A percentile compares a stretch with the other conserved stretches of the same genome.
These are phyloP conservation scores for Sugiyamaella americana DNA, from an alignment of 805 yeast genomes.

Conservation along the genomic window DNA sequence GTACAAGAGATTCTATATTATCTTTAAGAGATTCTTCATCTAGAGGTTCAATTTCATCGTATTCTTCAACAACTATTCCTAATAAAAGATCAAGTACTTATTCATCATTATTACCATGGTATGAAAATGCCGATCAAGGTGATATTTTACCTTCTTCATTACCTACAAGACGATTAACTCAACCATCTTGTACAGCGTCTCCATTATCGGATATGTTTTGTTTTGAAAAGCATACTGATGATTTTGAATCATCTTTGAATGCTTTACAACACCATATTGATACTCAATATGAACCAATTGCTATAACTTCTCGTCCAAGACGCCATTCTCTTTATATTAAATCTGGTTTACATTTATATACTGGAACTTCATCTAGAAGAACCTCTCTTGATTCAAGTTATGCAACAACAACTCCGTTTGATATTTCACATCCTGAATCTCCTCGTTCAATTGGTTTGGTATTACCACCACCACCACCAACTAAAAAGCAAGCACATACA, in stretches of 20 bases:
- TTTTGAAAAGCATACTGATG: neutral
- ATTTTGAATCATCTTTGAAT: neutral
- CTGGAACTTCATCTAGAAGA: slow-evolving; percentile 3
- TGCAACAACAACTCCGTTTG: neutral
- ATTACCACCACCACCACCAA: slow-evolving; percentile 4
- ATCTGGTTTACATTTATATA: slow-evolving; percentile 5
- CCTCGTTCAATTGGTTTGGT: slow-evolving; percentile 10
- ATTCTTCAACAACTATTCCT: no score
- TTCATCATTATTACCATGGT: neutral
- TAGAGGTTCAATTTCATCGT: neutral
- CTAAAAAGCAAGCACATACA: neutral
- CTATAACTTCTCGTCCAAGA: slow-evolving; percentile 8
- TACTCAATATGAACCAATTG: neutral
- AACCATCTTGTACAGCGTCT: no score
- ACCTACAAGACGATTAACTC: no score
- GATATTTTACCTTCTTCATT: neutral
- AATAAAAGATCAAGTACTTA: no score
- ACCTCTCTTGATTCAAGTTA: neutral
- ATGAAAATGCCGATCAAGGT: neutral
- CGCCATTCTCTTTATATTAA: slow-evolving; percentile 17
- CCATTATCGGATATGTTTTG: neutral
- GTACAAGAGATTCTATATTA: neutral
- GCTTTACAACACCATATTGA: neutral
- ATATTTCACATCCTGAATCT: slow-evolving; percentile 3
- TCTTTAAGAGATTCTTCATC: neutral